These are phyloP conservation scores for Diaporthe caulivora DNA, from an alignment of 2,329 filamentous ascomycete species.

Conservation along the genomic window DNA sequence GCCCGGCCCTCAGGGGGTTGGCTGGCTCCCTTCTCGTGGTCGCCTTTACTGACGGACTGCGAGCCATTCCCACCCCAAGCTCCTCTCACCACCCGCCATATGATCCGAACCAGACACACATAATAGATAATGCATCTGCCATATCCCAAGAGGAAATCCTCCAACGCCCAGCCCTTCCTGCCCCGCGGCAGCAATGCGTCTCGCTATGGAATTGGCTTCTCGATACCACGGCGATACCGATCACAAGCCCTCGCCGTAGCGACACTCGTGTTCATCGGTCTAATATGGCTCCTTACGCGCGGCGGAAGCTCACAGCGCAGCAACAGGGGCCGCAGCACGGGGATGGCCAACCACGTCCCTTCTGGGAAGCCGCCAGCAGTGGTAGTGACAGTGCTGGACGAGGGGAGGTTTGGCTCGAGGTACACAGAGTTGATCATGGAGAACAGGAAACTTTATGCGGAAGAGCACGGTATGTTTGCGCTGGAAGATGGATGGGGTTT, in stretches of 20 bases:
- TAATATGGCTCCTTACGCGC: conserved; percentile 72
- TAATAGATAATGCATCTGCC: conserved; percentile 83
- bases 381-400: conserved; percentile 87
- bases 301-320: conserved; percentile 45
- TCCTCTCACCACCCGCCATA: background rate
- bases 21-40: conserved; percentile 8
- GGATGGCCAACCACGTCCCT: conserved; percentile 49
- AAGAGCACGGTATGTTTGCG: conserved; percentile 78
- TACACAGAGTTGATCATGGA: conserved; percentile 82
- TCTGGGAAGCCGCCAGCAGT: conserved; percentile 75
- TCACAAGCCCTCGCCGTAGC: conserved; percentile 70
- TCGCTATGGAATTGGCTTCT: conserved; percentile 20
- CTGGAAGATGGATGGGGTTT: background rate
- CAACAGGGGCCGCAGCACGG: conserved; percentile 35
- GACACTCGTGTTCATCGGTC: conserved; percentile 64
- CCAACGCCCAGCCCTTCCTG: conserved; percentile 79
- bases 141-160: conserved; percentile 86
- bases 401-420: conserved; percentile 69
- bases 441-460: conserved; percentile 88
- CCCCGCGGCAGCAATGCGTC: conserved; percentile 56
- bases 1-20: conserved; percentile 15
- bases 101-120: background rate
- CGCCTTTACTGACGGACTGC: conserved; percentile 36
- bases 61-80: background rate
- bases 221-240: conserved; percentile 67